Conservation (phyloP, 2,329 filamentous ascomycete species). For the Tolypocladium tropicale region DNA sequence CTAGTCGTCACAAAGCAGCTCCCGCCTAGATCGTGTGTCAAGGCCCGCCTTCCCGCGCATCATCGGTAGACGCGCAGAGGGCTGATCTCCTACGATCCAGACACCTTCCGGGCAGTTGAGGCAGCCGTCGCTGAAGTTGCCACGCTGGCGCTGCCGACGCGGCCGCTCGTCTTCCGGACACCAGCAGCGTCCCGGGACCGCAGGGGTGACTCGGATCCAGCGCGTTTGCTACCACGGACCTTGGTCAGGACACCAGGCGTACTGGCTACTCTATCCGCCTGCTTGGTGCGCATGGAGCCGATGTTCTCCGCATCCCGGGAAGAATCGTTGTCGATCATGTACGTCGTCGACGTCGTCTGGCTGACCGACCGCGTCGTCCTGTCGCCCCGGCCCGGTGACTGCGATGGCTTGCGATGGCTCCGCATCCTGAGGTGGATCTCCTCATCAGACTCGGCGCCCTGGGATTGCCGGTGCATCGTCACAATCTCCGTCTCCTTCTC, state of each 20-base stretch:
- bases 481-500: slow-evolving; percentile 51
- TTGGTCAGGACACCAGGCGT: slow-evolving; percentile 51
- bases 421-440: slow-evolving; percentile 70
- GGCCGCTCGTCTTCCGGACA: slow-evolving; percentile 56
- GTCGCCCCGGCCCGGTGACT: slow-evolving; percentile 49
- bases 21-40: neutral
- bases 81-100: slow-evolving; percentile 25
- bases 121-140: slow-evolving; percentile 29
- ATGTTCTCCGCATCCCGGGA: slow-evolving; percentile 65
- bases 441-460: slow-evolving; percentile 65
- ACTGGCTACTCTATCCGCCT: slow-evolving; percentile 44
- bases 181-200: slow-evolving; percentile 41
- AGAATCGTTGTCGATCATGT: slow-evolving; percentile 54
- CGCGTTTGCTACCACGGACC: slow-evolving; percentile 51
- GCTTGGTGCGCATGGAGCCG: slow-evolving; percentile 48
- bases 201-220: slow-evolving; percentile 34
- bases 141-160: slow-evolving; percentile 47
- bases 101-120: slow-evolving; percentile 43
- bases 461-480: slow-evolving; percentile 50
- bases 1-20: neutral
- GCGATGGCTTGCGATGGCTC: slow-evolving; percentile 53
- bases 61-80: slow-evolving; percentile 9
- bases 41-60: neutral
- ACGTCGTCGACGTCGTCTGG: slow-evolving; percentile 64
- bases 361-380: slow-evolving; percentile 58